A percentile compares a stretch with the other conserved stretches of the same genome.
phyloP scores from a whole-genome alignment of 139 green algal species.

The Medakamo hakoo region DNA sequence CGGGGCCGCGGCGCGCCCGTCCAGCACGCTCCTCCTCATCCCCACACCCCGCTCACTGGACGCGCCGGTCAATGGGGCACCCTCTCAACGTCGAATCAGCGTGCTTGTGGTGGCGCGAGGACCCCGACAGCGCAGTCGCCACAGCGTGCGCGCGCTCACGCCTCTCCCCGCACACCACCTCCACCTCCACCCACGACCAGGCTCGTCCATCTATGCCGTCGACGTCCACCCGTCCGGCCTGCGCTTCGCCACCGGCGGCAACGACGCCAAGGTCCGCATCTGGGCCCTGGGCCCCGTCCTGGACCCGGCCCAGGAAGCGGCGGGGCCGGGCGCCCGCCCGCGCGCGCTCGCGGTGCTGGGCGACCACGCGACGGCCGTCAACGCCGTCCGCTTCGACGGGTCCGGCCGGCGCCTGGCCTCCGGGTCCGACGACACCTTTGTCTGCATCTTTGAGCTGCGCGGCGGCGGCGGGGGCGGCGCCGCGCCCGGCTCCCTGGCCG shows the following conservation, averaged over 20 bases:
- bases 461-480: constrained; percentile 19
- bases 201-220: constrained; percentile 41
- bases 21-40: background rate
- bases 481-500: constrained; percentile 34
- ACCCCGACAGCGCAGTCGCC: background rate
- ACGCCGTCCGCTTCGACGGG: constrained; percentile 63
- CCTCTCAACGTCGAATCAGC: no score
- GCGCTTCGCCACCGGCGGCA: constrained; percentile 54
- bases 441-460: constrained; percentile 48
- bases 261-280: constrained; percentile 47
- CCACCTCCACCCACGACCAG: constrained; percentile 6
- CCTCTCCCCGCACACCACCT: background rate
- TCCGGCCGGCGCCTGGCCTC: constrained; percentile 26
- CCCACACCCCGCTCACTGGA: background rate
- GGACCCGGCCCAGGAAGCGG: constrained; percentile 29
- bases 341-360: constrained; percentile 50
- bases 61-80: background rate
- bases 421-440: constrained; percentile 56
- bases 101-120: no score
- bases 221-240: constrained; percentile 38
- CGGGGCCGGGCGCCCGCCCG: constrained; percentile 9
- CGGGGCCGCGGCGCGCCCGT: background rate
- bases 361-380: constrained; percentile 58
- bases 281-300: constrained; percentile 49
- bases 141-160: background rate